phyloP scores from a whole-genome alignment of 768 basidiomycete species.

The Dentipellis fragilis region DNA sequence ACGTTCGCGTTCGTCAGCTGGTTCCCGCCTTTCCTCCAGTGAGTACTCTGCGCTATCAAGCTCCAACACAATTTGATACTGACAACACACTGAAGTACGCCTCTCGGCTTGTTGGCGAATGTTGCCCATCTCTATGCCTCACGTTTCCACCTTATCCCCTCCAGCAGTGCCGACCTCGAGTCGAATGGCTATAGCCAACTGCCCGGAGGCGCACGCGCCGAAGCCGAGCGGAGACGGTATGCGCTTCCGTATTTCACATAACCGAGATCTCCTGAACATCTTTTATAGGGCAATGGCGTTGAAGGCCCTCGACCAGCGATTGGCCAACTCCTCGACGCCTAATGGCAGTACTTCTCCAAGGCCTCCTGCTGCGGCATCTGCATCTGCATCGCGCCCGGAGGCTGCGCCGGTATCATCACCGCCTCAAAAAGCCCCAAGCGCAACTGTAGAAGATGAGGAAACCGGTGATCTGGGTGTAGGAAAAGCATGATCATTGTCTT shows the following conservation, averaged over 20 bases:
- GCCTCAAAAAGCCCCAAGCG: slow-evolving; percentile 1
- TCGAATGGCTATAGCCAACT: slow-evolving; percentile 57
- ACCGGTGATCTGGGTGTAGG: neutral
- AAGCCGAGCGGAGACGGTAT: slow-evolving; percentile 91
- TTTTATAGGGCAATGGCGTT: slow-evolving; percentile 78
- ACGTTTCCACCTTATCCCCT: slow-evolving; percentile 67
- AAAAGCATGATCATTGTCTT: neutral
- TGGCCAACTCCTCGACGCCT: slow-evolving; percentile 42
- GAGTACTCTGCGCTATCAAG: neutral
- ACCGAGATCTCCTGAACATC: neutral
- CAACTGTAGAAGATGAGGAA: neutral
- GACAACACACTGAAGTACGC: slow-evolving; percentile 41
- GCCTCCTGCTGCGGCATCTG: slow-evolving; percentile 4
- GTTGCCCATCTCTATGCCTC: slow-evolving; percentile 56
- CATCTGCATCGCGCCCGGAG: slow-evolving; percentile 6
- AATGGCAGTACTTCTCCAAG: slow-evolving; percentile 17
- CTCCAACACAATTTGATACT: neutral
- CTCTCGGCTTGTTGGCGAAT: slow-evolving; percentile 58
- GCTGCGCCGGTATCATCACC: slow-evolving; percentile 5
- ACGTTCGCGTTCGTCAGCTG: slow-evolving; percentile 91
- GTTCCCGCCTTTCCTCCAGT: slow-evolving; percentile 97
- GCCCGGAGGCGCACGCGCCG: slow-evolving; percentile 86
- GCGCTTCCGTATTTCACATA: slow-evolving; percentile 14
- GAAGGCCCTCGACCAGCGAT: slow-evolving; percentile 89
- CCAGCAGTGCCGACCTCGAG: slow-evolving; percentile 55